Conservation (phyloP, 2,329 filamentous ascomycete genomes). For the Calonectria henricotiae region DNA sequence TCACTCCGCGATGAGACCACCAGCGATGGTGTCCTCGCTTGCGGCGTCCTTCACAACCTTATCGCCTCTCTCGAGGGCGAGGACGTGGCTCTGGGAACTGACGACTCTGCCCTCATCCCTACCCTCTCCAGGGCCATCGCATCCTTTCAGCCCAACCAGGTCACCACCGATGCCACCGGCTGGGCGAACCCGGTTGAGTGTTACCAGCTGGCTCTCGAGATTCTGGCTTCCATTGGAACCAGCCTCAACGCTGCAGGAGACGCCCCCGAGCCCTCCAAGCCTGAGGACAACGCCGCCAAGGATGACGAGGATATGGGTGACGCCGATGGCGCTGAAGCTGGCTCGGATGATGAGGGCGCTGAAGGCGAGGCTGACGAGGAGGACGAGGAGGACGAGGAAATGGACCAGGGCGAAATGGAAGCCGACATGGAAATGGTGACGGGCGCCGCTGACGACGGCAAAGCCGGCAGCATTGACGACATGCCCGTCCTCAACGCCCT, state of each 20-base stretch:
- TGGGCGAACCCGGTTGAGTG: conserved; percentile 64
- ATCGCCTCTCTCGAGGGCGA: conserved; percentile 63
- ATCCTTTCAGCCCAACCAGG: conserved; percentile 50
- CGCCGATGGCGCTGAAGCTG: conserved; percentile 55
- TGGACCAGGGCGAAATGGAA: conserved; percentile 72
- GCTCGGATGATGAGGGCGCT: conserved; percentile 57
- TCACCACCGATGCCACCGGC: conserved; percentile 54
- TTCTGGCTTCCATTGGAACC: conserved; percentile 77
- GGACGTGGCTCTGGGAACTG: conserved; percentile 51
- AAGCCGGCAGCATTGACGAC: conserved; percentile 63
- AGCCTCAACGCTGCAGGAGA: conserved; percentile 69
- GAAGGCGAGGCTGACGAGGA: conserved; percentile 60
- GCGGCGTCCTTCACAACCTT: conserved; percentile 76
- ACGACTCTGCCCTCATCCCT: conserved; percentile 58
- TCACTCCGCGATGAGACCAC: conserved; percentile 66
- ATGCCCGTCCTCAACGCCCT: conserved; percentile 69
- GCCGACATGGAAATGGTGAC: conserved; percentile 79
- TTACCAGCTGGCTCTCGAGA: conserved; percentile 73
- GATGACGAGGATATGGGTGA: conserved; percentile 61
- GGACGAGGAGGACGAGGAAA: conserved; percentile 67
- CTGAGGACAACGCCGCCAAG: conserved; percentile 59
- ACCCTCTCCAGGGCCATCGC: conserved; percentile 58
- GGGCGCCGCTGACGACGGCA: conserved; percentile 64
- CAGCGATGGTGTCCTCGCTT: conserved; percentile 70
- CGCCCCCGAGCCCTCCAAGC: conserved; percentile 44